Conservation (phyloP, 176 grass and related monocot species). For the Rhynchospora tenuis region DNA sequence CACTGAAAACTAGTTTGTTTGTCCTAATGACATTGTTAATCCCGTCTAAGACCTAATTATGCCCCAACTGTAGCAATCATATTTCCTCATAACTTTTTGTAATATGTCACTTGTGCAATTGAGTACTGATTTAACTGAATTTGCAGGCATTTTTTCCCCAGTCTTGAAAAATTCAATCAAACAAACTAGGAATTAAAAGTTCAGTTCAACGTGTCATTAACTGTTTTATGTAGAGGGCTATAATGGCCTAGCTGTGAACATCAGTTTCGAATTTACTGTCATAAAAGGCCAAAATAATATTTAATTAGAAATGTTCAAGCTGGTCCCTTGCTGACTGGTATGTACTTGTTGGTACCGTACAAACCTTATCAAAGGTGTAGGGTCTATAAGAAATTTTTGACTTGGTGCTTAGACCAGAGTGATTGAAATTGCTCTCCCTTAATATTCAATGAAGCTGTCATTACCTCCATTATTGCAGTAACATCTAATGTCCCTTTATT, state of each 20-base stretch:
- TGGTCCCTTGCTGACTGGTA: background rate
- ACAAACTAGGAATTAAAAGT: background rate
- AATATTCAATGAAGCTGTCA: background rate
- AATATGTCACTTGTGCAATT: background rate
- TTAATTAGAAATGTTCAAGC: background rate
- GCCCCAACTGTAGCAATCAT: background rate
- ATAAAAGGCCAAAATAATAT: background rate
- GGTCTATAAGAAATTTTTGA: background rate
- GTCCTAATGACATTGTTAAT: background rate
- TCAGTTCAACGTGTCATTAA: background rate
- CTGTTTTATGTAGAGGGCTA: background rate
- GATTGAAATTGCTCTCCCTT: background rate
- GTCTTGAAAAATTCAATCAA: background rate
- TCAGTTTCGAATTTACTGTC: background rate
- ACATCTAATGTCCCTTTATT: constrained; percentile 24
- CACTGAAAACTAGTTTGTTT: background rate
- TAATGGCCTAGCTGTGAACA: background rate
- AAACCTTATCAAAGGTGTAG: background rate
- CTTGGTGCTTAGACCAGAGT: background rate
- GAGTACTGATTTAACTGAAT: background rate
- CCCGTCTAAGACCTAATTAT: background rate
- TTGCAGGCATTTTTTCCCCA: background rate
- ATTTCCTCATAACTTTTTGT: background rate
- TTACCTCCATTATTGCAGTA: background rate
- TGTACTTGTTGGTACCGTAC: background rate